Conservation (phyloP, 2,329 filamentous ascomycete genomes). For the Dothidotthia symphoricarpi region DNA sequence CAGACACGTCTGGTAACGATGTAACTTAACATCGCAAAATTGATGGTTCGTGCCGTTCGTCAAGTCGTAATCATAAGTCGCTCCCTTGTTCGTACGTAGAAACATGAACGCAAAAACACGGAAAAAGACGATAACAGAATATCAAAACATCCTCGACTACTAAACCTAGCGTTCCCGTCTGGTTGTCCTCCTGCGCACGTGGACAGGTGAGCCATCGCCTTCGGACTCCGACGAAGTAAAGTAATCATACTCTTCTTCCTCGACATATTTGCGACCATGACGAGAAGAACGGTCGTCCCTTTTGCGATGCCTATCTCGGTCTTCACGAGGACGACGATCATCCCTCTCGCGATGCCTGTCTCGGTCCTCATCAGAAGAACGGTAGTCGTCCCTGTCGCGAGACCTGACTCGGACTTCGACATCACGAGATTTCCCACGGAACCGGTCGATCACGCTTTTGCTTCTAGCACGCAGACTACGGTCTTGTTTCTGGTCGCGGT, state of each 20-base stretch:
- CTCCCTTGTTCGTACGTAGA: too few relatives aligned
- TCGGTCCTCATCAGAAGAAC: conserved; percentile 9
- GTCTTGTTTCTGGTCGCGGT: conserved; percentile 10
- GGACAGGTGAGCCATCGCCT: conserved; percentile 5
- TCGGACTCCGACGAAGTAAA: conserved; percentile 7
- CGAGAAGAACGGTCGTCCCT: conserved; percentile 8
- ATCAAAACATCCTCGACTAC: too few relatives aligned
- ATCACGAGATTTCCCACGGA: conserved; percentile 26
- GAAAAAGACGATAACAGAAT: too few relatives aligned
- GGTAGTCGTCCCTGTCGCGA: conserved; percentile 5
- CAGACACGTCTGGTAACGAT: too few relatives aligned
- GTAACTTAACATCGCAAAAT: too few relatives aligned
- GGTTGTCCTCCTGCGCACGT: conserved; percentile 8
- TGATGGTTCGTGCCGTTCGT: too few relatives aligned
- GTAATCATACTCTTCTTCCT: conserved; percentile 11
- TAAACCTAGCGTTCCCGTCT: background rate
- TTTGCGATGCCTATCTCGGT: conserved; percentile 6
- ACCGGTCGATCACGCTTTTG: conserved; percentile 24
- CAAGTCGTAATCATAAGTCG: too few relatives aligned
- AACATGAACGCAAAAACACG: too few relatives aligned
- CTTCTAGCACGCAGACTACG: conserved; percentile 26
- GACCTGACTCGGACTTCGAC: conserved; percentile 12
- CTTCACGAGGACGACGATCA: conserved; percentile 4
- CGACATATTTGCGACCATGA: conserved; percentile 7
- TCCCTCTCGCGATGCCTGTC: conserved; percentile 10